phyloP scores from a whole-genome alignment of 805 yeast species.

The Candida namnaoensis region DNA sequence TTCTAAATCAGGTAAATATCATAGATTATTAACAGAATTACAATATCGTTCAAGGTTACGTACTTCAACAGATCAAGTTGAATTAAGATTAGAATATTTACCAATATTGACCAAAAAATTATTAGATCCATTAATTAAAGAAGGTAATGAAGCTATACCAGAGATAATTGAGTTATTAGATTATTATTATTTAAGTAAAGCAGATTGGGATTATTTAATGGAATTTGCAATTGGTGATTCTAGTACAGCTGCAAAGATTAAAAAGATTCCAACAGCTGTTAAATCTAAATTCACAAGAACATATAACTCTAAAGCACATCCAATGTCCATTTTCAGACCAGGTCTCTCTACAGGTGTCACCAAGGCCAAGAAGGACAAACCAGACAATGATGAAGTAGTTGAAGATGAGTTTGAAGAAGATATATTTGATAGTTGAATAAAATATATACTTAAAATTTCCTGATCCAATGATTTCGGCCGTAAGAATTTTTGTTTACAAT shows the following conservation, averaged over 20 bases:
- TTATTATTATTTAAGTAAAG: conserved; percentile 74
- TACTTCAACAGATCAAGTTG: conserved; percentile 67
- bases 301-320: conserved; percentile 73
- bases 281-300: conserved; percentile 83
- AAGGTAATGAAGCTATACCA: conserved; percentile 56
- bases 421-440: background rate
- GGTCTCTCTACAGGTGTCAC: conserved; percentile 44
- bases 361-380: conserved; percentile 9
- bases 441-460: no score
- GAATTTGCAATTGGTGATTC: conserved; percentile 73
- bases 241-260: conserved; percentile 34
- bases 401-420: conserved; percentile 9
- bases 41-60: conserved; percentile 81
- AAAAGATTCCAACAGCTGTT: conserved; percentile 65
- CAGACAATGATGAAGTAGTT: conserved; percentile 9
- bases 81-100: conserved; percentile 68
- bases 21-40: conserved; percentile 73
- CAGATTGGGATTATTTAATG: conserved; percentile 85
- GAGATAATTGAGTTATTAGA: conserved; percentile 72
- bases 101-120: conserved; percentile 54
- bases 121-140: conserved; percentile 43
- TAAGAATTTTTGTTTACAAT: no score
- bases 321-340: conserved; percentile 73
- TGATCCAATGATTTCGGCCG: no score
- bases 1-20: conserved; percentile 73